A percentile compares a stretch with the other conserved stretches of the same genome.
Conservation (phyloP, 1,284 basidiomycete genomes). For the Lentinula novae-zelandiae region DNA sequence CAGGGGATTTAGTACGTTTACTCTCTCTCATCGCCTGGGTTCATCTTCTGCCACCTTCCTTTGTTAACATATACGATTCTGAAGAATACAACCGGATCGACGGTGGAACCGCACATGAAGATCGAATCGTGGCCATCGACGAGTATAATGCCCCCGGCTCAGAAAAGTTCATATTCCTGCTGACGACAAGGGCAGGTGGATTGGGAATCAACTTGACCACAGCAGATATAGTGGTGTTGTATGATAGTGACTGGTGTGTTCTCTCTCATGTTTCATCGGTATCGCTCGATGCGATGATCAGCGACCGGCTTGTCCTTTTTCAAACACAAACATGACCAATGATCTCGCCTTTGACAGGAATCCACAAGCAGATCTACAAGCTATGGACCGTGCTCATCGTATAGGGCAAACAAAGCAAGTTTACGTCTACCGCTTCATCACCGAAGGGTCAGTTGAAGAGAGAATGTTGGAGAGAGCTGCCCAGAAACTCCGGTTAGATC, state of each 20-base stretch:
- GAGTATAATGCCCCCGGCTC: conserved; percentile 95
- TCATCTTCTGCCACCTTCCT: not conserved
- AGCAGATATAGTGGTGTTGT: conserved; percentile 96
- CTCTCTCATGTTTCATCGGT: not conserved
- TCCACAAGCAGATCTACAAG: conserved; percentile 97
- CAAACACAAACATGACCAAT: not conserved
- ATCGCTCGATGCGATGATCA: too few species aligned
- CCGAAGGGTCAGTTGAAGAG: conserved; percentile 96
- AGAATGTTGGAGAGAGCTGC: conserved; percentile 96
- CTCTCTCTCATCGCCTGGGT: not conserved
- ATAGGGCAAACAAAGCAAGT: conserved; percentile 99
- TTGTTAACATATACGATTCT: not conserved
- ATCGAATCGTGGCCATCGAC: conserved; percentile 94
- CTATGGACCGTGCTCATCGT: conserved; percentile 98
- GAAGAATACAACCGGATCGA: conserved; percentile 97
- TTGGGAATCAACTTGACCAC: conserved; percentile 96
- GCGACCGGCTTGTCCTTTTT: conserved; percentile 3
- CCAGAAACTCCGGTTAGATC: conserved; percentile 94
- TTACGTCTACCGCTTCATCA: conserved; percentile 97
- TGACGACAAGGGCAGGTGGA: conserved; percentile 98
- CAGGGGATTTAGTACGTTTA: conserved; percentile 75
- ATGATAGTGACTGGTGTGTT: conserved; percentile 88
- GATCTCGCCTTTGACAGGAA: conserved; percentile 54
- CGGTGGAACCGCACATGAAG: conserved; percentile 93
- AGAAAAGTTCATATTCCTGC: conserved; percentile 96